phyloP scores from a whole-genome alignment of 1,139 yeast species.

The Taphrina deformans region DNA sequence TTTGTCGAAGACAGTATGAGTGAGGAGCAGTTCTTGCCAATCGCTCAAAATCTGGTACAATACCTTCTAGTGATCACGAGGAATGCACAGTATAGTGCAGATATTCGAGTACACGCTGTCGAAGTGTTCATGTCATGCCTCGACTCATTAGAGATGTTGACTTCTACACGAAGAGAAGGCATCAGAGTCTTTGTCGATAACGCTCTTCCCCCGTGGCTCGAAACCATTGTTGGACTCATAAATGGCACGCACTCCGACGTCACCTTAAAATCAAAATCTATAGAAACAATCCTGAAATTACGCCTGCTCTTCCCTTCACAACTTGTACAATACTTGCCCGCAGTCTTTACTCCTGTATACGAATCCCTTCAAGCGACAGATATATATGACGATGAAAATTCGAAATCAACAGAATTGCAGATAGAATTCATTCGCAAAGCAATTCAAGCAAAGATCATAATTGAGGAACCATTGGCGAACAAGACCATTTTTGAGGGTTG shows the following conservation, averaged over 20 bases:
- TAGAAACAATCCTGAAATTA: constrained; percentile 25
- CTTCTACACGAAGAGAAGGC: constrained; percentile 33
- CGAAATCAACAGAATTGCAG: constrained; percentile 3
- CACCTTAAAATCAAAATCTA: constrained; percentile 10
- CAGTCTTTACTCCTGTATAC: constrained; percentile 24
- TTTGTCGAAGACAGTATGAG: constrained; percentile 36
- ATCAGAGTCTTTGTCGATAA: constrained; percentile 33
- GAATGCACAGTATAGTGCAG: not conserved
- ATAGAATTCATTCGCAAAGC: constrained; percentile 23
- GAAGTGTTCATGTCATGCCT: constrained; percentile 36
- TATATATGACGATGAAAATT: constrained; percentile 11
- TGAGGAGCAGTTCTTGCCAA: constrained; percentile 36
- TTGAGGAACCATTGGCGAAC: constrained; percentile 17
- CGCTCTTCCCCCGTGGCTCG: constrained; percentile 36
- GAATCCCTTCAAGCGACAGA: constrained; percentile 16
- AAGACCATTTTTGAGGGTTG: constrained; percentile 18
- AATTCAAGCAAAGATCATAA: constrained; percentile 20
- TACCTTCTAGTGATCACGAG: constrained; percentile 17
- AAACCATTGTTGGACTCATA: constrained; percentile 26
- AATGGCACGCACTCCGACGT: not conserved
- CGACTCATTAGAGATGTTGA: constrained; percentile 36
- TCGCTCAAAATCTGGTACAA: constrained; percentile 33
- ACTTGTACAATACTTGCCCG: constrained; percentile 27
- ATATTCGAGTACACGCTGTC: constrained; percentile 27
- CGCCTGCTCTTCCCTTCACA: constrained; percentile 31